phyloP scores from a whole-genome alignment of 352 stramenopile species.

The Globisporangium solare region DNA sequence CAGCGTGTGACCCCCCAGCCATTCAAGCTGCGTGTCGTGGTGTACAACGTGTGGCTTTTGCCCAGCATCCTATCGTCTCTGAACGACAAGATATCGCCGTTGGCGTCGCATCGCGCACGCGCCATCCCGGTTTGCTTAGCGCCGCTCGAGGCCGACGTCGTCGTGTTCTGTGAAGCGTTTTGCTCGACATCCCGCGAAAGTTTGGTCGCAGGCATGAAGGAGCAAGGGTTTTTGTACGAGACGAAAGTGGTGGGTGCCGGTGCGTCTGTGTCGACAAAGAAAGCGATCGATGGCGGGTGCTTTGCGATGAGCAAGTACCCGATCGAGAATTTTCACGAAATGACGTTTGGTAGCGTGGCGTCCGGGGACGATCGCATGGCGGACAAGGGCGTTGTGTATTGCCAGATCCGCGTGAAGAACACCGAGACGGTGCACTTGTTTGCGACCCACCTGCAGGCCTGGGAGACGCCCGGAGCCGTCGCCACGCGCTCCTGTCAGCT shows the following conservation, averaged over 20 bases:
- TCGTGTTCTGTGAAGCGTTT: slow-evolving; percentile 77
- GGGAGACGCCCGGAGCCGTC: slow-evolving; percentile 44
- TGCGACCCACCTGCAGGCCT: slow-evolving; percentile 63
- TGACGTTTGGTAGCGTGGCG: slow-evolving; percentile 49
- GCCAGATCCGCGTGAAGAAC: slow-evolving; percentile 28
- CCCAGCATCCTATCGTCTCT: slow-evolving; percentile 53
- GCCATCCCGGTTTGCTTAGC: slow-evolving; percentile 48
- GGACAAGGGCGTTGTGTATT: slow-evolving; percentile 67
- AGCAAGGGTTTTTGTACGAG: slow-evolving; percentile 58
- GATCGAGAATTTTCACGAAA: slow-evolving; percentile 46
- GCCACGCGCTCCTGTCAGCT: slow-evolving; percentile 40
- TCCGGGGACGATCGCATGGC: slow-evolving; percentile 56
- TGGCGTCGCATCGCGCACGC: slow-evolving; percentile 33
- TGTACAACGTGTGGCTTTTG: slow-evolving; percentile 75
- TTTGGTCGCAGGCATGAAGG: slow-evolving; percentile 61
- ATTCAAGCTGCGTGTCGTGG: slow-evolving; percentile 51
- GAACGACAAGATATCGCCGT: slow-evolving; percentile 61
- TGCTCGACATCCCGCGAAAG: slow-evolving; percentile 34
- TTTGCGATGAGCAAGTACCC: slow-evolving; percentile 72
- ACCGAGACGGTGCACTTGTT: slow-evolving; percentile 50
- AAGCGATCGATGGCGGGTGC: slow-evolving; percentile 53
- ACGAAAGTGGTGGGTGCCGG: slow-evolving; percentile 53
- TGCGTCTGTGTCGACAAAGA: slow-evolving; percentile 48
- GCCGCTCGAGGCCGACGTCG: slow-evolving; percentile 38
- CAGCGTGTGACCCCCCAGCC: slow-evolving; percentile 4